Conservation (phyloP, 2,329 filamentous ascomycete species). For the Rugonectria rugulosa region DNA sequence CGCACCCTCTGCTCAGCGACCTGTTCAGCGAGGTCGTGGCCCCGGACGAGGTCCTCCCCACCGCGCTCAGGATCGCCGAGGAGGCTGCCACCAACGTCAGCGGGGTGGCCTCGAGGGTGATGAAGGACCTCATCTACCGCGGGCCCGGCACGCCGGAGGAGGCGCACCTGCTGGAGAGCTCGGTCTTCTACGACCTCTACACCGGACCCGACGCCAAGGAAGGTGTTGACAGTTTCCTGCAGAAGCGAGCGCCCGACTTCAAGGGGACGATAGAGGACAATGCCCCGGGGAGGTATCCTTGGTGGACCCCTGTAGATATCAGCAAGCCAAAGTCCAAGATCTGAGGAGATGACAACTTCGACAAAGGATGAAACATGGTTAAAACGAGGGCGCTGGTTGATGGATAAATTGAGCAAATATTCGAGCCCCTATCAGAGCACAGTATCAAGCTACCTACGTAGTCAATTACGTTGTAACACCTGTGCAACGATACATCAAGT, state of each 20-base stretch:
- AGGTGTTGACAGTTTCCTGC: slow-evolving; percentile 72
- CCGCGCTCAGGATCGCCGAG: slow-evolving; percentile 70
- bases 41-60: slow-evolving; percentile 66
- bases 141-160: slow-evolving; percentile 68
- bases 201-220: slow-evolving; percentile 67
- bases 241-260: slow-evolving; percentile 72
- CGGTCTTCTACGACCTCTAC: slow-evolving; percentile 68
- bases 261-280: slow-evolving; percentile 66
- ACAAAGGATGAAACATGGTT: not conserved
- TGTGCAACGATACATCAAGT: not conserved
- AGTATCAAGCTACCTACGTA: too few relatives aligned
- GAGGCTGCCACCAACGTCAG: slow-evolving; percentile 74
- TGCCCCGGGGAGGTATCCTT: slow-evolving; percentile 67
- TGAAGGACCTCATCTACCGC: slow-evolving; percentile 75
- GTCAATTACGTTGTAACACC: not conserved
- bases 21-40: slow-evolving; percentile 73
- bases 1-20: slow-evolving; percentile 59
- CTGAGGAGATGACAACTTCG: slow-evolving; percentile 9
- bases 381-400: not conserved
- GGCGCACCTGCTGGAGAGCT: slow-evolving; percentile 74
- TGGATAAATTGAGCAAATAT: not conserved
- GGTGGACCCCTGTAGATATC: slow-evolving; percentile 65
- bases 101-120: slow-evolving; percentile 68
- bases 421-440: too few relatives aligned
- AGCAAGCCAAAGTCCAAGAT: slow-evolving; percentile 38